These are phyloP conservation scores for Ceratocystis huliohia DNA, from an alignment of 2,329 filamentous ascomycete genomes.

Conservation along the genomic window DNA sequence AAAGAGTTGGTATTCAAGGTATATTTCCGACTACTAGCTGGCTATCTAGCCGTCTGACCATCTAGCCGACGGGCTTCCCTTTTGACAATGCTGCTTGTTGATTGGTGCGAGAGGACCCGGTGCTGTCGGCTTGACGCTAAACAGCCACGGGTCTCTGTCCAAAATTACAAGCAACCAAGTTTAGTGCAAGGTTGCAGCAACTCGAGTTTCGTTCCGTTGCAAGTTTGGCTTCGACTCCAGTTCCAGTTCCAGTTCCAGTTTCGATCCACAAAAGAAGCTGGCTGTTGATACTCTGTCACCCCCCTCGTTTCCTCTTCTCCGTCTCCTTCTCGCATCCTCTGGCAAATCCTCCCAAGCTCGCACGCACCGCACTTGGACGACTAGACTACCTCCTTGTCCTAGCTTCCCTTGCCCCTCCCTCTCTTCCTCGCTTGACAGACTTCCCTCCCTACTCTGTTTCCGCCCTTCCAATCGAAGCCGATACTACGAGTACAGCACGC, in stretches of 20 bases:
- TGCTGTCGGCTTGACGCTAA: not conserved
- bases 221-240: conserved; percentile 2
- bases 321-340: not conserved
- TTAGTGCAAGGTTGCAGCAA: not conserved
- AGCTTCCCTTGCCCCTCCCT: not conserved
- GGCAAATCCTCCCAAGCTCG: not conserved
- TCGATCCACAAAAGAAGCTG: not conserved
- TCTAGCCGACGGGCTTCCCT: too few relatives aligned
- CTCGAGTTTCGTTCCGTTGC: conserved; percentile 1
- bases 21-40: too few relatives aligned
- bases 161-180: not conserved
- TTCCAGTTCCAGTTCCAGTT: not conserved
- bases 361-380: not conserved
- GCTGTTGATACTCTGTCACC: not conserved
- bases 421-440: not conserved
- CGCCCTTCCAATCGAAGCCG: not conserved
- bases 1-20: not conserved
- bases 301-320: not conserved
- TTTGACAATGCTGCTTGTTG: not conserved
- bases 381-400: not conserved
- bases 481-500: not conserved
- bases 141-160: not conserved
- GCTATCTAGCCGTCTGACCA: too few relatives aligned
- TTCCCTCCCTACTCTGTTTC: not conserved
- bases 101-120: not conserved